These are phyloP conservation scores for Scedosporium aurantiacum DNA, from an alignment of 2,329 filamentous ascomycete species.

Conservation along the genomic window DNA sequence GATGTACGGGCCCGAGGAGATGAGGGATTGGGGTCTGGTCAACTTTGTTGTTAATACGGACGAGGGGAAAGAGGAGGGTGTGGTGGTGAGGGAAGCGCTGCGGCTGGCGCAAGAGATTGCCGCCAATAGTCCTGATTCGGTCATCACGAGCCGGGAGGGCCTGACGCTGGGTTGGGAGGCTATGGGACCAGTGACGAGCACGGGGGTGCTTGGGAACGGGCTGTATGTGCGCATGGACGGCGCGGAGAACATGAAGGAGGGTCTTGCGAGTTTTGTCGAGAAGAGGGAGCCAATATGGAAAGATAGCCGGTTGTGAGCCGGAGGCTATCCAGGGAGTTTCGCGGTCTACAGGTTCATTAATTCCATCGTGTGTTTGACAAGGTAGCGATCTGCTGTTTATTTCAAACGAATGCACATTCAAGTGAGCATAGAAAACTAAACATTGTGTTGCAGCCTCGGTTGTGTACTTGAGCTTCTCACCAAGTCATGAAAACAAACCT, in stretches of 20 bases:
- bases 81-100: conserved; percentile 47
- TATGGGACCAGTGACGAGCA: conserved; percentile 52
- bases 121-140: conserved; percentile 60
- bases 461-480: too few relatives aligned
- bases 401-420: too few relatives aligned
- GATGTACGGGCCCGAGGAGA: conserved; percentile 46
- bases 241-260: conserved; percentile 66
- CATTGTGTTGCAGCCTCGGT: too few relatives aligned
- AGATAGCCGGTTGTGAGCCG: conserved; percentile 44
- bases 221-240: conserved; percentile 49
- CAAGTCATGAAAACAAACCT: too few relatives aligned
- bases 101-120: conserved; percentile 50
- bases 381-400: too few relatives aligned
- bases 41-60: conserved; percentile 45
- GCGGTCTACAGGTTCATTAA: too few relatives aligned
- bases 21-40: conserved; percentile 57
- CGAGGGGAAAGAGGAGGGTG: conserved; percentile 19
- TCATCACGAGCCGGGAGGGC: conserved; percentile 63
- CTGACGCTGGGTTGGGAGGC: conserved; percentile 64
- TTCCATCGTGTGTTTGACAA: too few relatives aligned
- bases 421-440: too few relatives aligned
- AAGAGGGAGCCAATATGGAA: conserved; percentile 60
- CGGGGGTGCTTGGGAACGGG: conserved; percentile 42
- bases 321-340: background rate
- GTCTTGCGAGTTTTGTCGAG: conserved; percentile 65